Percentiles rank a stretch among this genome's conserved stretches.
Evolutionary conservation across 176 grass and related monocot species (phyloP).

Genomic region (Tillandsia leiboldiana): DNA sequence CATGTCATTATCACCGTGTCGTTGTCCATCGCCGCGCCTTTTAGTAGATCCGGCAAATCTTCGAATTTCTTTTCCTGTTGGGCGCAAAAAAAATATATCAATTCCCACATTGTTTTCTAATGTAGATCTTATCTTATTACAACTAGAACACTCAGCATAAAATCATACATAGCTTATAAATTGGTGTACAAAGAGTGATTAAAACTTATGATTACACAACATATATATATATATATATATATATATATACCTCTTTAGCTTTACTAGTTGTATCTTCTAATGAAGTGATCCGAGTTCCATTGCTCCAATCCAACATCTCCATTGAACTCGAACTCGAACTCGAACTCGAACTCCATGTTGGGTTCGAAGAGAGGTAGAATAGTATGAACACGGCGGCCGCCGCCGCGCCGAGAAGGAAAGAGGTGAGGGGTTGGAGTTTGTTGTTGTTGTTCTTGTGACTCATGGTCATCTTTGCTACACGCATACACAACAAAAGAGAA

Average conservation of each 20-base stretch:
- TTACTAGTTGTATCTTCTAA: too few relatives aligned
- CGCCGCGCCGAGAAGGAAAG: background rate
- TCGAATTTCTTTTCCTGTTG: background rate
- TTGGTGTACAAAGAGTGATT: too few relatives aligned
- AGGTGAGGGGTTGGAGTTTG: background rate
- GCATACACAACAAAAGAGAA: too few relatives aligned
- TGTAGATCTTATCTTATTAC: too few relatives aligned
- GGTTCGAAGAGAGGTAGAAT: background rate
- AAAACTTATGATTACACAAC: too few relatives aligned
- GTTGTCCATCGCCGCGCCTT: conserved; percentile 33
- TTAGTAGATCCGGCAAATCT: conserved; percentile 31
- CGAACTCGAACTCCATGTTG: background rate
- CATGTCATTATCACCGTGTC: conserved; percentile 58
- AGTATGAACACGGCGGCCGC: background rate
- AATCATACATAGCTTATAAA: too few relatives aligned
- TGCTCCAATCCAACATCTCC: background rate
- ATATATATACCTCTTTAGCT: too few relatives aligned
- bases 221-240: too few relatives aligned
- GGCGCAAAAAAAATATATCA: too few relatives aligned
- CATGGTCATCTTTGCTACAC: too few relatives aligned
- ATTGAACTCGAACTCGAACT: background rate
- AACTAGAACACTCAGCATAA: too few relatives aligned
- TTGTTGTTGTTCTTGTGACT: background rate
- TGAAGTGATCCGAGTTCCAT: background rate
- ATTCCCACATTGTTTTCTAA: too few relatives aligned